Percentiles rank a stretch among this genome's conserved stretches.
Evolutionary conservation across 2,329 filamentous ascomycete species (phyloP).

Genomic region (Verticillium alfalfae): DNA sequence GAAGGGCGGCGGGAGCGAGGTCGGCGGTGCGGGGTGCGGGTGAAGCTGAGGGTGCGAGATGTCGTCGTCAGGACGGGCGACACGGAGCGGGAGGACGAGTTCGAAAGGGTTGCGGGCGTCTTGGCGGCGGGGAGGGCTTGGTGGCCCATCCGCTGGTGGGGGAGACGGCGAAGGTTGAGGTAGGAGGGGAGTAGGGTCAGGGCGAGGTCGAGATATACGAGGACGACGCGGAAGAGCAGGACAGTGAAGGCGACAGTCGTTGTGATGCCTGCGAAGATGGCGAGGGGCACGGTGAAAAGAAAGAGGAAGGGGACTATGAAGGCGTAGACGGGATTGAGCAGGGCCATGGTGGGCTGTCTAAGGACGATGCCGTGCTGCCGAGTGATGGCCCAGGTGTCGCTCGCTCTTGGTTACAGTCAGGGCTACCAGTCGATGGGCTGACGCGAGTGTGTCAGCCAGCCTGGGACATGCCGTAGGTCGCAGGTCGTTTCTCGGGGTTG

Average conservation of each 20-base stretch:
- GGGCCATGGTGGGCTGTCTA: conserved; percentile 33
- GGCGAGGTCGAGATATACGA: conserved; percentile 60
- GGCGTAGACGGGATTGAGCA: conserved; percentile 48
- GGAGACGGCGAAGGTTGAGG: conserved; percentile 34
- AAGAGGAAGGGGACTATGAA: conserved; percentile 58
- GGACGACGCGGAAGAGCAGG: conserved; percentile 52
- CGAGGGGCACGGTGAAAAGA: conserved; percentile 57
- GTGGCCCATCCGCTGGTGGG: conserved; percentile 19
- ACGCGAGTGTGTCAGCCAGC: not conserved
- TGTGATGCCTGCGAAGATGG: conserved; percentile 58
- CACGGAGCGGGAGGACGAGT: not conserved
- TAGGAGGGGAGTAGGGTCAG: conserved; percentile 52
- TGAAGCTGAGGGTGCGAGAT: conserved; percentile 1
- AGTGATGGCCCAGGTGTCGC: not conserved
- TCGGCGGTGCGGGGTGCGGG: conserved; percentile 6
- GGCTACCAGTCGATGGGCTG: not conserved
- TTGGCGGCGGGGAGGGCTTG: conserved; percentile 11
- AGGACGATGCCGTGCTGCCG: not conserved
- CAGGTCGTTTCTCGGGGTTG: not conserved
- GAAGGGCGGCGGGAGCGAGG: not conserved
- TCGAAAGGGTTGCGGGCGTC: conserved; percentile 7
- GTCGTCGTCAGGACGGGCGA: not conserved
- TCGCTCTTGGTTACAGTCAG: not conserved
- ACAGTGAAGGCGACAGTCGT: conserved; percentile 56
- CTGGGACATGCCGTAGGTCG: not conserved